Evolutionary conservation across 2,329 filamentous ascomycete species (phyloP), one percentile per base, ranked within the genome.

Genomic region (Emmonsiellopsis sp.): DNA sequence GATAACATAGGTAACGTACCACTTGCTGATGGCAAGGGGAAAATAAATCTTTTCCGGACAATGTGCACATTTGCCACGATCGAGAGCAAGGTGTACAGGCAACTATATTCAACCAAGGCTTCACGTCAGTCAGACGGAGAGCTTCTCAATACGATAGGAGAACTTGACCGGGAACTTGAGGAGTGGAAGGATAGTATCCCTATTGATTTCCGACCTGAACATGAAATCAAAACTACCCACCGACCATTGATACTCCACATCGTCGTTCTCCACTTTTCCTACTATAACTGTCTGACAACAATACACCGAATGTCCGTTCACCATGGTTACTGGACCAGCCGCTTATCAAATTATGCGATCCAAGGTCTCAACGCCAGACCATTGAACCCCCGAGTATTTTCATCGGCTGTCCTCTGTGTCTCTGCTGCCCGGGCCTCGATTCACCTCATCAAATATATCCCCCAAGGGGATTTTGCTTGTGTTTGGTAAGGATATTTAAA

Each of bases 221-320:
- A 96, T 66, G 91, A 96, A 69, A 97, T 98, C 69, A 91, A 90
- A 68, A 88, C 89, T 0, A 87, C 86, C 0, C 89, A 96, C 68
- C 94, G 90, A 0, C 91, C 92, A 0, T 77, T 97, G n/a, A 91
- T 97, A 17, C 76, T 98, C 17, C 92, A 97, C 60, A 83, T 98
- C 51, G 91, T 95, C 56, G 88, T 95, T 67, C 75, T 98, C 54
- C 93, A 98, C 68, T 94, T 98, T 63, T 86, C 89, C 1, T 98
- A 98, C 71, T 97, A 97, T 75, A 98, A 98, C 68, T 96, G 91
- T 63, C 74, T 98, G 50, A 96, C 92, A 0, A 98, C 93, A 0
- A 96, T 98, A 58, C 93, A 98, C 68, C 88, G 93, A 50, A 98
- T 97, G 93, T 95, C 89, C 42, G 87, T 97, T 33, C 93, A 97